Evolutionary conservation across 345 rosid species (phyloP).

Genomic region (Kernera saxatilis): DNA sequence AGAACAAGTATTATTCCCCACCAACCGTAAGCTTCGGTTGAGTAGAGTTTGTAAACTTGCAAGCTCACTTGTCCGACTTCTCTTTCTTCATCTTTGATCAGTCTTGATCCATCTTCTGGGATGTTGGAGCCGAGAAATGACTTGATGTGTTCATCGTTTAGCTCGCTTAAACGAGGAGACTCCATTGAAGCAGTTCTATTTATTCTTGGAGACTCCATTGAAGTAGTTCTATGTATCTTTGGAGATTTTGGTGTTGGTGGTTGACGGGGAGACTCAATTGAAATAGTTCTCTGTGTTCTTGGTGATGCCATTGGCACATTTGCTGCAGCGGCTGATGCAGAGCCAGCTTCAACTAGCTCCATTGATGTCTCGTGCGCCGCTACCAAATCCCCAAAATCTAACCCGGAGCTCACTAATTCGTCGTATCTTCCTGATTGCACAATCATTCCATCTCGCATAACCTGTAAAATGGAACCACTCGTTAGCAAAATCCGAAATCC

Average conservation of each 20-base stretch:
- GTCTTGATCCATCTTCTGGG: constrained; percentile 55
- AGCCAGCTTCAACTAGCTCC: constrained; percentile 70
- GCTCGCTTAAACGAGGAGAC: constrained; percentile 35
- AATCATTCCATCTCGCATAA: constrained; percentile 92
- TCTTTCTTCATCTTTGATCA: constrained; percentile 88
- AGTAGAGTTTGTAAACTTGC: constrained; percentile 69
- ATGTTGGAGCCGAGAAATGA: constrained; percentile 42
- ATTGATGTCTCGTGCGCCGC: constrained; percentile 86
- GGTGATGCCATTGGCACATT: constrained; percentile 34
- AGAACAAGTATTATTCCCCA: constrained; percentile 64
- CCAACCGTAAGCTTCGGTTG: constrained; percentile 95
- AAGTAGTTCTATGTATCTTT: constrained; percentile 22
- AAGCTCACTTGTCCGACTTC: constrained; percentile 76
- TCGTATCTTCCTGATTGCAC: constrained; percentile 82
- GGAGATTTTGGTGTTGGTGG: constrained; percentile 30
- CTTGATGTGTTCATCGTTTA: constrained; percentile 40
- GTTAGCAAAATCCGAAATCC: neutral
- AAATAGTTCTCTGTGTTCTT: constrained; percentile 18
- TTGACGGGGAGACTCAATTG: constrained; percentile 16
- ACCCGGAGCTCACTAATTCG: constrained; percentile 45
- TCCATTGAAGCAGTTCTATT: constrained; percentile 26
- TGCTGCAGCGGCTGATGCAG: constrained; percentile 13
- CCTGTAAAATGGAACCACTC: constrained; percentile 38
- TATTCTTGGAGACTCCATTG: constrained; percentile 24
- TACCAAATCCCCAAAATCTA: constrained; percentile 70